A percentile compares a stretch with the other conserved stretches of the same genome.
phyloP scores from a whole-genome alignment of 768 basidiomycete species.

The Macrolepiota albuminosa region DNA sequence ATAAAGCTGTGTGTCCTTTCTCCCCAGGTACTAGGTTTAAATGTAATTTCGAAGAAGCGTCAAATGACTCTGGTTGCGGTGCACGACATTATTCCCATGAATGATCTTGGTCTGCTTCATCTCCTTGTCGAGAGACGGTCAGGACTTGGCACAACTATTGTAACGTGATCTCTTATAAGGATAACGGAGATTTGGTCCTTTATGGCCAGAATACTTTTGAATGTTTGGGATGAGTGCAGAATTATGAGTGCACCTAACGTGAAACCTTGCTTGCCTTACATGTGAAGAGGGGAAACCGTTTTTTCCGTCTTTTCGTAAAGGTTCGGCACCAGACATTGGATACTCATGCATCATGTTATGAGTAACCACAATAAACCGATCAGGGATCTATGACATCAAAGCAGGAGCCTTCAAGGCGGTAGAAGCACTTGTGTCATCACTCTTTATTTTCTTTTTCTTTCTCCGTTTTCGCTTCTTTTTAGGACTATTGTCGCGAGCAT shows the following conservation, averaged over 20 bases:
- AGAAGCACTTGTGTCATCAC: conserved; percentile 9
- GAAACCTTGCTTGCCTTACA: neutral
- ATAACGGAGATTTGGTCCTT: neutral
- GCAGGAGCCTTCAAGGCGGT: neutral
- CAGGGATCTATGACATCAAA: neutral
- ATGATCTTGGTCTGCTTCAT: no score
- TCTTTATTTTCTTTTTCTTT: conserved; percentile 34
- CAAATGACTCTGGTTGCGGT: neutral
- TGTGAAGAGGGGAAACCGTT: neutral
- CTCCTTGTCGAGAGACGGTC: neutral
- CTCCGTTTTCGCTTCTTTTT: conserved; percentile 57
- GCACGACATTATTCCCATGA: neutral
- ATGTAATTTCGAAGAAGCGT: neutral
- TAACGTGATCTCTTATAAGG: neutral
- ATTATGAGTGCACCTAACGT: no score
- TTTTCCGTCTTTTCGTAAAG: neutral
- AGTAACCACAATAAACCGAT: neutral
- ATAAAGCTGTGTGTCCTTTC: neutral
- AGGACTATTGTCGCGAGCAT: conserved; percentile 18
- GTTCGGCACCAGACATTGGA: neutral
- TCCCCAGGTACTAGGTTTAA: neutral
- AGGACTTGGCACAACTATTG: neutral
- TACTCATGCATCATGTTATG: no score
- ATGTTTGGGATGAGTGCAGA: neutral
- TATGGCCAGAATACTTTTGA: neutral